Base-by-base conservation (phyloP, 2,329 filamentous ascomycete species). In the Emmonsiellopsis sp. region DNA sequence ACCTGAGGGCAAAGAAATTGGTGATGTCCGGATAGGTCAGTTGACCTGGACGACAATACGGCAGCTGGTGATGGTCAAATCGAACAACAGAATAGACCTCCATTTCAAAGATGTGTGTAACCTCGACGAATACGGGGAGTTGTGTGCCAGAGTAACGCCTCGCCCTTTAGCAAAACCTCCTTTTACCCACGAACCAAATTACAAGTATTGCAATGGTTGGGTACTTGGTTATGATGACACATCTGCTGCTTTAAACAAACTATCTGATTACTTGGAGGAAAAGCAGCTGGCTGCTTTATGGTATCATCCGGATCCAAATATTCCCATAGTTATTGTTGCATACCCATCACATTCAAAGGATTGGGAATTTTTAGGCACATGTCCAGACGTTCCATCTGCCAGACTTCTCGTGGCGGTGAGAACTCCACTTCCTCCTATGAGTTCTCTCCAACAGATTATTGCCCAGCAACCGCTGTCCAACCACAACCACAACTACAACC, bases 71-170 rank as follows among this genome's bases (percentile, higher is more conserved):
- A 47, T 46, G 21, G 48, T 56, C 2, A 68, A 61, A 49, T 44
- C 36, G 31, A 48, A 31, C 3, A 9, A 14, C 6, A 50, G 47
- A 2, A 55, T 68, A 14, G 57, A 64, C 14, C 39, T 71, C 14
- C 65, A 66, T 60, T 70, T 72, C 55, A 58, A 62, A 21, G 54
- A 71, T 33, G 27, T 65, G 1, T 69, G 63, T 56, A 64, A 61
- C 2, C 33, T 61, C 1, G 54, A 63, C 4, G 56, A 67, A 37
- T 70, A 68, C 49, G 46, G 54, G 21, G 17, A 21, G 7, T 54
- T 70, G 27, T 65, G 62, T 48, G n/a, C 57, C 9, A 56, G 55
- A 37, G 67, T 69, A 62, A 57, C 62, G 11, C 34, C 36, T 49
- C 17, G 17, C 17, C 17, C 17, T 17, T 17, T 17, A 17, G 17